Percentiles rank a stretch among this genome's conserved stretches.
Conservation (phyloP, 208 protist species). For the Leishmania lainsoni region DNA sequence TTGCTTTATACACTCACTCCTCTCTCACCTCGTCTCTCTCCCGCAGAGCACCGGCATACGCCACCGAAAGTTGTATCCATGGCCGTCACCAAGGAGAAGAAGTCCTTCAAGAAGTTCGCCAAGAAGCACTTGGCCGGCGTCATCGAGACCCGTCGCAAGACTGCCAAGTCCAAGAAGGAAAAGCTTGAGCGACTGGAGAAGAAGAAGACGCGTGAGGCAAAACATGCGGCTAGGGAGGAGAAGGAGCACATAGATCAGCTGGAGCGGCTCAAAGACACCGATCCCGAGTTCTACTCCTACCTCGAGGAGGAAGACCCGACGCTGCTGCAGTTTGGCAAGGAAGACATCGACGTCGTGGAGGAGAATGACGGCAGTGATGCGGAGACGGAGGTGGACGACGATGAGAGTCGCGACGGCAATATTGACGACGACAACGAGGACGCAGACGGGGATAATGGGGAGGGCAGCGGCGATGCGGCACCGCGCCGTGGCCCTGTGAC, state of each 20-base stretch:
- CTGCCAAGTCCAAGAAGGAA: conserved; percentile 86
- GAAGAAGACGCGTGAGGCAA: conserved; percentile 73
- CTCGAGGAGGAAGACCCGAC: conserved; percentile 90
- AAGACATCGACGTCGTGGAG: conserved; percentile 78
- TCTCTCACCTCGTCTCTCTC: neutral
- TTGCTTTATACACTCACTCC: neutral
- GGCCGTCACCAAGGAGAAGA: conserved; percentile 84
- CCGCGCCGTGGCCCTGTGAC: conserved; percentile 45
- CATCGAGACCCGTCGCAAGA: conserved; percentile 90
- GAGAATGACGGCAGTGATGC: conserved; percentile 72
- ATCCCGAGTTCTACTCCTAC: conserved; percentile 91
- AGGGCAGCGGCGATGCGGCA: conserved; percentile 31
- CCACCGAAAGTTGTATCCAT: conserved; percentile 22
- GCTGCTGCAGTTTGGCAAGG: conserved; percentile 84
- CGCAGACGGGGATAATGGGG: conserved; percentile 34
- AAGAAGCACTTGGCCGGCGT: conserved; percentile 90
- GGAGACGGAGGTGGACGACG: conserved; percentile 79
- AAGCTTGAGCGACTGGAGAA: conserved; percentile 83
- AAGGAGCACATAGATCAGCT: conserved; percentile 89
- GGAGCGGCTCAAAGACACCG: conserved; percentile 87
- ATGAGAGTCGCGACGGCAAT: conserved; percentile 41
- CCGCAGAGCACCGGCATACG: neutral
- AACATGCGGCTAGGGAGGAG: conserved; percentile 74
- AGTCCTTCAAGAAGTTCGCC: conserved; percentile 92
- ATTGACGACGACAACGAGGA: conserved; percentile 29